Percentiles rank a stretch among this genome's conserved stretches.
Conservation (phyloP, 139 green algal species). For the Picocystis salinarum region DNA sequence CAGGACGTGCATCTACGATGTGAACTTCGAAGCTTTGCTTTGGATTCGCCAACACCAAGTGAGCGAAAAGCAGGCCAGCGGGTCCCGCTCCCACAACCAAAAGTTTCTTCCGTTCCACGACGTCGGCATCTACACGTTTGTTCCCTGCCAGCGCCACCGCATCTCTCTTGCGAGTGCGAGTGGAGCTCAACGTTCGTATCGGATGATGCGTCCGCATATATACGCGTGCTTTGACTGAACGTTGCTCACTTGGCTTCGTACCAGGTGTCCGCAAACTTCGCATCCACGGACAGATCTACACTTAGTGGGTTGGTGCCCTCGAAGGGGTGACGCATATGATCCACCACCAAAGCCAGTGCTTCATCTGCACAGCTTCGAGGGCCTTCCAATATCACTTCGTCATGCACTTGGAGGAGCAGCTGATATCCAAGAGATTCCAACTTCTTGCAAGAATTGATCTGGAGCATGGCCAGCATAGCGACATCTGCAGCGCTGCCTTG, state of each 20-base stretch:
- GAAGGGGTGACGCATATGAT: constrained; percentile 77
- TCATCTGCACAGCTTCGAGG: constrained; percentile 45
- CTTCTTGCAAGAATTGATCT: constrained; percentile 35
- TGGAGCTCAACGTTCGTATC: too few relatives aligned
- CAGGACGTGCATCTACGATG: too few relatives aligned
- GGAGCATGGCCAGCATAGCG: constrained; percentile 78
- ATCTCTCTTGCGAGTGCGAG: too few relatives aligned
- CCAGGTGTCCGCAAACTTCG: constrained; percentile 77
- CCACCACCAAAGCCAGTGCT: constrained; percentile 47
- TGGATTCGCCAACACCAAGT: too few relatives aligned
- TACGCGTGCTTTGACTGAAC: too few relatives aligned
- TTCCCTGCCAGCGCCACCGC: too few relatives aligned
- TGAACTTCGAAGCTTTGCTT: too few relatives aligned
- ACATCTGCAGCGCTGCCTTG: constrained; percentile 87
- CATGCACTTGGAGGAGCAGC: constrained; percentile 85
- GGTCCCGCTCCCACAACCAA: too few relatives aligned
- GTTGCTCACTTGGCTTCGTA: constrained; percentile 92
- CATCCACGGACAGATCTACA: constrained; percentile 75
- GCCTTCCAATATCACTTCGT: constrained; percentile 96
- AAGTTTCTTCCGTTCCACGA: too few relatives aligned
- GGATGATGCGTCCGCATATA: too few relatives aligned
- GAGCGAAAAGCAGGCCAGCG: too few relatives aligned
- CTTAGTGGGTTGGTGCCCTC: constrained; percentile 30
- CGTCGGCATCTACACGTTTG: too few relatives aligned
- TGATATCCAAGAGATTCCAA: constrained; percentile 60